phyloP scores from a whole-genome alignment of 352 stramenopile species.

The Phytophthora podocarpi region DNA sequence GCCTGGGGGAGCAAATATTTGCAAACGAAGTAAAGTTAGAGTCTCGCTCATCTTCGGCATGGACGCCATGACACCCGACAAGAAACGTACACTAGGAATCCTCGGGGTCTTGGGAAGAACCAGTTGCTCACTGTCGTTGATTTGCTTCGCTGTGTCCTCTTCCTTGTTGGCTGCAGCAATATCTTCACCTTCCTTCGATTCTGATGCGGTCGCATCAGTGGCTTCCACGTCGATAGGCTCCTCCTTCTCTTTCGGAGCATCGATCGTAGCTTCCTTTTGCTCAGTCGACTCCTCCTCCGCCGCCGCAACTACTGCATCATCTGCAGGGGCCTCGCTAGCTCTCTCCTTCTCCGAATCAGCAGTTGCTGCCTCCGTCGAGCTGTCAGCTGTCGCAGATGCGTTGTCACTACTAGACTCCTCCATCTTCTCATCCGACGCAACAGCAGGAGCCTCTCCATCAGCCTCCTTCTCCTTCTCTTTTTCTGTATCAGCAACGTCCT shows the following conservation, averaged over 20 bases:
- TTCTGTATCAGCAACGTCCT: background rate
- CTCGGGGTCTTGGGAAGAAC: slow-evolving; percentile 8
- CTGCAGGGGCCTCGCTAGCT: background rate
- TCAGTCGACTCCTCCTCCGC: background rate
- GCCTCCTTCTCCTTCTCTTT: slow-evolving; percentile 1
- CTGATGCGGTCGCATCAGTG: background rate
- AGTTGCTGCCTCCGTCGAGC: background rate
- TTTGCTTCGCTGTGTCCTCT: background rate
- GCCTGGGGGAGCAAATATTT: slow-evolving; percentile 19
- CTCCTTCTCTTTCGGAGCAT: slow-evolving; percentile 29
- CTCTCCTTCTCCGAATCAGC: background rate
- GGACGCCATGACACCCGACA: background rate
- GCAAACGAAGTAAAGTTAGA: slow-evolving; percentile 2
- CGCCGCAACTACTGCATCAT: background rate
- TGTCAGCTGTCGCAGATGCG: slow-evolving; percentile 2
- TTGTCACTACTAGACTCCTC: background rate
- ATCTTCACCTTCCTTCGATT: background rate
- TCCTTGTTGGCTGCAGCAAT: background rate
- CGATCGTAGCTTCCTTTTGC: background rate
- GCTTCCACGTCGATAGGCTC: slow-evolving; percentile 15
- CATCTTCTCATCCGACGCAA: slow-evolving; percentile 1
- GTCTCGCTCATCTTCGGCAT: no score
- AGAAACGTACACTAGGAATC: slow-evolving; percentile 26
- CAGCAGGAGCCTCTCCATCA: background rate
- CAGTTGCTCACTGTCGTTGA: slow-evolving; percentile 6